phyloP scores from a whole-genome alignment of 2,329 filamentous ascomycete genomes.

The Monosporascus sp. region DNA sequence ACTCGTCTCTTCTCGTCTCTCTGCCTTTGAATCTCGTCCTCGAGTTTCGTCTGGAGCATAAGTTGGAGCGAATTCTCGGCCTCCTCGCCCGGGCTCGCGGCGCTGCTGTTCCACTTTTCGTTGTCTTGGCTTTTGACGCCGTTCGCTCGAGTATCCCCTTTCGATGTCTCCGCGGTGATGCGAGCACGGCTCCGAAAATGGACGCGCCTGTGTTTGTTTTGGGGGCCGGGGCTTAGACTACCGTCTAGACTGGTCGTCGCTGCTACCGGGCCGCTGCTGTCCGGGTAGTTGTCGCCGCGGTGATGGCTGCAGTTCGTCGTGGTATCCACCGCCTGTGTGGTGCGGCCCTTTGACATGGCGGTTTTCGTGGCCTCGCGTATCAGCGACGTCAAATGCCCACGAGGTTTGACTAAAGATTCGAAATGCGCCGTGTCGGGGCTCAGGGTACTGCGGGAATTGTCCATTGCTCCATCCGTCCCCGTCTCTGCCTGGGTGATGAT shows the following conservation, averaged over 20 bases:
- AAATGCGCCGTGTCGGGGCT: neutral
- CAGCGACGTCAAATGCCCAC: neutral
- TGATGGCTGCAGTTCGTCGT: neutral
- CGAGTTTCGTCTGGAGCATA: neutral
- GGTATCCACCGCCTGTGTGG: neutral
- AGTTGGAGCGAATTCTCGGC: neutral
- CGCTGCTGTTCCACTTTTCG: neutral
- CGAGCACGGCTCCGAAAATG: neutral
- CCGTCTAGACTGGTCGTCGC: neutral
- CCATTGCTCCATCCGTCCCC: neutral
- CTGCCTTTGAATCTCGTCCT: neutral
- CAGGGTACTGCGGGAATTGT: neutral
- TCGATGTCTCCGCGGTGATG: neutral
- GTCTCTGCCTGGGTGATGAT: neutral
- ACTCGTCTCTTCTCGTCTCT: neutral
- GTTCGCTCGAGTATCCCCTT: neutral
- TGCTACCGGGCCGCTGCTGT: neutral
- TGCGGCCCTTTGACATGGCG: neutral
- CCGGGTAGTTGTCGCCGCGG: neutral
- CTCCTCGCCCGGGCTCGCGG: neutral
- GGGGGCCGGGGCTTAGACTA: neutral
- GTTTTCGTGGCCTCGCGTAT: neutral
- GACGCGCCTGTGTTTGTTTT: neutral
- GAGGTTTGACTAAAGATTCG: neutral
- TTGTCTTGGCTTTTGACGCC: neutral